Evolutionary conservation across 495 filamentous ascomycete species (phyloP).

Genomic region (Terfezia boudieri): DNA sequence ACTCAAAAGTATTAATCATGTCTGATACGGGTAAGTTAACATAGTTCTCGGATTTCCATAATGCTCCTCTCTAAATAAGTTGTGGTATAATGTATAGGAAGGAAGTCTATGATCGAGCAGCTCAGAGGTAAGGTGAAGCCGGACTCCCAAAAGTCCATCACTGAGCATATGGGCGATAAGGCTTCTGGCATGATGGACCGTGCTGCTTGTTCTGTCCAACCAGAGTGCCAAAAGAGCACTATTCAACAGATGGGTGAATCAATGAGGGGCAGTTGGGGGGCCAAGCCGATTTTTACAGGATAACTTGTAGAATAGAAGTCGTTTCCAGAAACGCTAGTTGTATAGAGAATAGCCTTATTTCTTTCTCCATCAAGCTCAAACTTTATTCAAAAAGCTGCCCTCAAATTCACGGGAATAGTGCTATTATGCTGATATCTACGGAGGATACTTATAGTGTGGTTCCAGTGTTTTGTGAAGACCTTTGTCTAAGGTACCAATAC

Average conservation of each 20-base stretch:
- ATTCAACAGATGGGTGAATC: conserved; percentile 29
- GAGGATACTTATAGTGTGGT: too few species aligned
- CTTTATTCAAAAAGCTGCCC: too few species aligned
- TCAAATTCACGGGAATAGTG: too few species aligned
- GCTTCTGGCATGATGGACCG: conserved; percentile 25
- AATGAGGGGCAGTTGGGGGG: conserved; percentile 22
- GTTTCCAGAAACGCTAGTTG: too few species aligned
- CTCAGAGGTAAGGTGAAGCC: conserved; percentile 32
- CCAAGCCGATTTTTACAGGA: conserved; percentile 23
- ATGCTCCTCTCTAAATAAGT: background rate
- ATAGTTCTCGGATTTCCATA: background rate
- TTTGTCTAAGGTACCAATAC: too few species aligned
- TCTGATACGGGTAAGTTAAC: conserved; percentile 22
- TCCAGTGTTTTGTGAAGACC: too few species aligned
- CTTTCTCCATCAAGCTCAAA: too few species aligned
- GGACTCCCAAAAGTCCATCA: conserved; percentile 30
- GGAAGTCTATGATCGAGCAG: conserved; percentile 28
- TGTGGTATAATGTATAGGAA: conserved; percentile 19
- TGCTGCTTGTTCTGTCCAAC: conserved; percentile 26
- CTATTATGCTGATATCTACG: too few species aligned
- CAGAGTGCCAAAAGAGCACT: conserved; percentile 27
- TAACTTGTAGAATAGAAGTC: too few species aligned
- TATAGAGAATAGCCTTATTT: too few species aligned
- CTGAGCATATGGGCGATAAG: conserved; percentile 25
- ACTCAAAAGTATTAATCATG: conserved; percentile 18